Base-by-base conservation (phyloP, 257 asterid species). In the Echium plantagineum region DNA sequence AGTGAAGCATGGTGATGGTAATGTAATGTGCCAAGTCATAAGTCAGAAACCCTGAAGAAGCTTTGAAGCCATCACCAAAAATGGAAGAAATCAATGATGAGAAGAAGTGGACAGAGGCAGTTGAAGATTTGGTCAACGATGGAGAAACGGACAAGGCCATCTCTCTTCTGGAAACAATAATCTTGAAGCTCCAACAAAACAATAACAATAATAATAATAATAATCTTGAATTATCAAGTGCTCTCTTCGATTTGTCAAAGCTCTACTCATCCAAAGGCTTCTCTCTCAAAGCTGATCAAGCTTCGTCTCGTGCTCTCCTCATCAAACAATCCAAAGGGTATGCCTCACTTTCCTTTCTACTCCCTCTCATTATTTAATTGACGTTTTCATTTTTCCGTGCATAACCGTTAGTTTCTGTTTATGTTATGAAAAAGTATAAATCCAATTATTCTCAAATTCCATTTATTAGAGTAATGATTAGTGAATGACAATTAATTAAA, bases 71-170 rank as follows among this genome's bases (percentile, higher is more conserved):
- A 0, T 35, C 12, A 35, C 12, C 13, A 52, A 53, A 53, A 21
- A 53, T 53, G 57, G 57, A 18, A 18, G 21, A 18, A 7, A n/a
- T 2, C 9, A 31, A 56, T 56, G 19, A 30, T 56, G 18, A 30
- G 57, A 31, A 35, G 65, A 82, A 72, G 81, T 90, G 96, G 97
- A 68, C 90, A 57, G 97, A 85, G 77, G 67, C 65, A 64, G 88
- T 75, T 31, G 96, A 90, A 63, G 96, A 87, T 71, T 83, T 85
- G 28, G 67, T 82, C 7, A 69, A 75, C 15, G 80, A 24, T 42
- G 94, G 90, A 24, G 83, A 90, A 58, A 64, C 67, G 62, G 87
- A 71, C 21, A 72, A 62, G 69, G 93, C 95, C 63, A 66, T 79
- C 19, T 42, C 79, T 55, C 18, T 78, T 53, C 87, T 90, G 15